A percentile compares a stretch with the other conserved stretches of the same genome.
Evolutionary conservation across 1,284 basidiomycete species (phyloP).

Genomic region (Termitomyces sp.): DNA sequence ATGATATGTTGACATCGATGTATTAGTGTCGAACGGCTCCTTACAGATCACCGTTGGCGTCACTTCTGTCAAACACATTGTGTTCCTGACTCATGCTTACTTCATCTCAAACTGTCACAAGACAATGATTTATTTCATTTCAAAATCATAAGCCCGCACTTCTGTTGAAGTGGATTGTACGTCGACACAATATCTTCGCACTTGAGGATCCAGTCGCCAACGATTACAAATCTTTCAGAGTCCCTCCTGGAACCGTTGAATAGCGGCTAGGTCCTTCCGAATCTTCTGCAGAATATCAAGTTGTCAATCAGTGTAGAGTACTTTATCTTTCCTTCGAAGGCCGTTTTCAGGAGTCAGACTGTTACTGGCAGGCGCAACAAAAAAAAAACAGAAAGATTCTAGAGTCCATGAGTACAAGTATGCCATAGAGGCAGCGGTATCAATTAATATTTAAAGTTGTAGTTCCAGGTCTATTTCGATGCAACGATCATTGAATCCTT

Average conservation of each 20-base stretch:
- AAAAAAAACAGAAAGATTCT: too few relatives aligned
- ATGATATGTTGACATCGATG: too few relatives aligned
- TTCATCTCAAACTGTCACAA: not conserved
- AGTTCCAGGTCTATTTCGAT: not conserved
- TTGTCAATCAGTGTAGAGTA: too few relatives aligned
- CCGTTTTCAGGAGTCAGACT: too few relatives aligned
- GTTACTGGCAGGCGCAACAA: too few relatives aligned
- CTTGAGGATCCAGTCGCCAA: constrained; percentile 26
- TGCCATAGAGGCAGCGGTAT: not conserved
- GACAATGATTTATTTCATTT: too few relatives aligned
- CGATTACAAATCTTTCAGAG: constrained; percentile 19
- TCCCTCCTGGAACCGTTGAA: constrained; percentile 41
- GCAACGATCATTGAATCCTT: not conserved
- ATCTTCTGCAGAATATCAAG: constrained; percentile 60
- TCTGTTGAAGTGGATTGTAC: constrained; percentile 22
- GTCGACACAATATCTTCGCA: constrained; percentile 23
- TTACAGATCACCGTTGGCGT: too few relatives aligned
- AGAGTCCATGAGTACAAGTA: not conserved
- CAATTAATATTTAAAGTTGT: not conserved
- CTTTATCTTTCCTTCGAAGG: too few relatives aligned
- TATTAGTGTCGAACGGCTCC: too few relatives aligned
- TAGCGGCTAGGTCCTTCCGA: constrained; percentile 67
- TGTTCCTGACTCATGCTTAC: not conserved
- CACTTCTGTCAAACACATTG: too few relatives aligned
- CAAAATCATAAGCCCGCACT: constrained; percentile 3